Base-by-base conservation (phyloP, 2,329 filamentous ascomycete species). In the Aspergillus costaricaensis region DNA sequence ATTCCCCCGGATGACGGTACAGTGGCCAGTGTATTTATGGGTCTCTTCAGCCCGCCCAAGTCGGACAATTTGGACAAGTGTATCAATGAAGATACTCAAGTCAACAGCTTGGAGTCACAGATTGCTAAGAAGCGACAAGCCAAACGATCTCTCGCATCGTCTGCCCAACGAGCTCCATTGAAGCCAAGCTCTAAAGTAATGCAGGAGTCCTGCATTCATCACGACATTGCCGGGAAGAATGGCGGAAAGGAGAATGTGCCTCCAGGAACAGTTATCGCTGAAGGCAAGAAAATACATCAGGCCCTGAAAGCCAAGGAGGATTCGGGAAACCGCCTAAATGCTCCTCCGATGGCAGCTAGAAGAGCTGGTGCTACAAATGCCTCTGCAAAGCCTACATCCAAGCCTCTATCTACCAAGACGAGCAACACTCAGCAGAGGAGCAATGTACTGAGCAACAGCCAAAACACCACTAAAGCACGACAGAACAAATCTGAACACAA, bases 191-290 rank as follows among this genome's bases (percentile, higher is more conserved):
- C 68, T 5, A 76, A 71, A 27, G 59, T 74, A 55, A 61, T 73
- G 6, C 82, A 83, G 64, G 78, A 78, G 50, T 68, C 72, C 7
- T 74, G 74, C 4, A 72, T 76, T 43, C 70, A 72, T 17, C 67
- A 75, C 47, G 82, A 86, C 66, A 69, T 82, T n/a, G 67, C 76
- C 60, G 85, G 85, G 23, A 79, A 79, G 52, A 83, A 83, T 36
- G 80, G 80, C 4, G 86, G 86, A 5, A 89, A 89, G 66, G 86
- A 88, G 70, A 89, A 88, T 63, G 68, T 87, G 5, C 85, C 85
- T 14, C 86, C 85, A 1, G 81, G 80, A 4, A 55, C 64, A 32
- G 30, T 68, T 12, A 21, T 66, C 14, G 39, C 57, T 38, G 57
- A 62, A 10, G 51, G 65, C 50, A 69, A 71, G 1, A 70, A 69